phyloP scores from a whole-genome alignment of 441 rosid genomes.

The Adansonia grandidieri region DNA sequence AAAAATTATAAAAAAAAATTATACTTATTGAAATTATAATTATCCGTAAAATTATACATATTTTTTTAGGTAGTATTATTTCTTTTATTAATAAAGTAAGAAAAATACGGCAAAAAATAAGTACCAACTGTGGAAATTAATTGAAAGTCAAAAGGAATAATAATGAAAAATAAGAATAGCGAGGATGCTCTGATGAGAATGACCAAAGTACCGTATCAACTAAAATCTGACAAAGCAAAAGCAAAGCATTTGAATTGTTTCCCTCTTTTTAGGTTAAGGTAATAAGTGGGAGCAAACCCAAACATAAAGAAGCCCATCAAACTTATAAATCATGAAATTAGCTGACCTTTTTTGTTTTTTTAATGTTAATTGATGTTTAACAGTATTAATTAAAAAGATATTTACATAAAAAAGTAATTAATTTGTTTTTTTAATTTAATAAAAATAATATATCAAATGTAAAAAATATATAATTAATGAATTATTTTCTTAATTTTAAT shows the following conservation, averaged over 20 bases:
- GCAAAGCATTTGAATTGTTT: neutral
- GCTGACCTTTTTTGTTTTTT: neutral
- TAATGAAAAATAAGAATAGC: neutral
- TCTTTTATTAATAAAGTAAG: no score
- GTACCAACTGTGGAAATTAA: neutral
- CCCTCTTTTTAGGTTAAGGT: neutral
- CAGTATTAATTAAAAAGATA: no score
- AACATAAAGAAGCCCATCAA: neutral
- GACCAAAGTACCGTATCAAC: neutral
- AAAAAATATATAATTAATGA: no score
- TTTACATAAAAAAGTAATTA: no score
- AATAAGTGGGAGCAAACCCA: neutral
- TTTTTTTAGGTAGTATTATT: no score
- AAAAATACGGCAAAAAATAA: neutral
- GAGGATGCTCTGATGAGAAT: neutral
- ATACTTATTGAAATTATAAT: no score
- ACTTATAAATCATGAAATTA: neutral
- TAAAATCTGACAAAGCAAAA: neutral
- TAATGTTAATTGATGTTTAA: no score
- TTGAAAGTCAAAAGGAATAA: neutral
- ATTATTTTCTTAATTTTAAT: no score
- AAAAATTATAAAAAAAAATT: no score
- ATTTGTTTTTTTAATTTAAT: no score
- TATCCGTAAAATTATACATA: no score
- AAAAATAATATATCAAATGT: no score